Evolutionary conservation across 331 rosid genomes (phyloP), one percentile per base, ranked within the genome.

Genomic region (Quercus phellos): DNA sequence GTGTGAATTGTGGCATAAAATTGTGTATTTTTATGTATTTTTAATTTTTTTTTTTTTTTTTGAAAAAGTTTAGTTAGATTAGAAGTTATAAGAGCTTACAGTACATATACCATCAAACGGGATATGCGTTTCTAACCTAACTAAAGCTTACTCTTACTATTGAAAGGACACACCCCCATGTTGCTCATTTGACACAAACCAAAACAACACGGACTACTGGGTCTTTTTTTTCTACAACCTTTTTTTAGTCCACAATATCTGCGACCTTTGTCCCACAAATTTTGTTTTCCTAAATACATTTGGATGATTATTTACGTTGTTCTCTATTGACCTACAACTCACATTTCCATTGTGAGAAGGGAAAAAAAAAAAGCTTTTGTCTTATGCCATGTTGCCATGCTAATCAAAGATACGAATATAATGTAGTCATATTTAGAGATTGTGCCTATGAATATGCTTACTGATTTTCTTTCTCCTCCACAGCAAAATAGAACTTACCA

Each of bases 1-100:
- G 0, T 2, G 0, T 0, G 0, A 38, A 38, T 2, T 38, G 0
- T 38, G 2, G 0, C 1, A 38, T 0, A 38, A 38, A 38, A 38
- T 38, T 38, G 0, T 38, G 2, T 0, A 0, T 7, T 38, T 38
- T 7, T 7, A 38, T 24, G 1, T 24, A 24, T 24, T 24, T 24
- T 24, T 24, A 24, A 24, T 0, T 1, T 0, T 24, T 24, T 24
- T 24, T 24, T 24, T 24, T 24, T 24, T 24, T 24, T 24, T 24
- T 24, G 24, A 24, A 1, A 1, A 24, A 24, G 26, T 24, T 24
- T 24, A 24, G 26, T 24, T 24, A 24, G 26, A 24, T 24, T 24
- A 24, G 26, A 24, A 24, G 26, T 24, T 24, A 24, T 24, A 24
- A 24, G 26, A 24, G 26, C 26, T 24, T 24, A 24, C 26, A 24